Conservation (phyloP, 78 protist genomes). For the Andalucia godoyi region DNA sequence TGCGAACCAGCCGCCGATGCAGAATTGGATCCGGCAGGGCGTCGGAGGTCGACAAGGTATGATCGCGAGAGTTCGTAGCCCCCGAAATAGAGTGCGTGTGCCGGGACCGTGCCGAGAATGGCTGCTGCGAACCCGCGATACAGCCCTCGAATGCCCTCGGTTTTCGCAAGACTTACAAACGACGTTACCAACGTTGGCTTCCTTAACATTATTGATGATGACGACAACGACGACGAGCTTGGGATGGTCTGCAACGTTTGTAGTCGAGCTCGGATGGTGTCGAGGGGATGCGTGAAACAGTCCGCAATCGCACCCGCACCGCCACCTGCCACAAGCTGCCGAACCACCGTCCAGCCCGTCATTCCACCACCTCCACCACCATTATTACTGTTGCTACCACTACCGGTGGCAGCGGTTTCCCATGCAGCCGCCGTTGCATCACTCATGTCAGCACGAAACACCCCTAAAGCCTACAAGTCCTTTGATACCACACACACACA, state of each 20-base stretch:
- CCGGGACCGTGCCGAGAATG: constrained; percentile 40
- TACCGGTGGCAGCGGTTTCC: no score
- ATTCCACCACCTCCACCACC: no score
- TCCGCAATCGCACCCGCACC: constrained; percentile 29
- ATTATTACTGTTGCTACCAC: no score
- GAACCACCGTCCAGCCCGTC: no score
- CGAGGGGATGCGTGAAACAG: constrained; percentile 36
- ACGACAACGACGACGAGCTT: constrained; percentile 28
- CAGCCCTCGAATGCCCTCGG: constrained; percentile 24
- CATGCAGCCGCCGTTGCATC: no score
- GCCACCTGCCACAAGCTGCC: constrained; percentile 38
- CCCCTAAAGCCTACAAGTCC: no score
- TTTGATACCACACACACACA: no score
- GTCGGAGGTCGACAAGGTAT: no score
- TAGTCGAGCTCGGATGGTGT: constrained; percentile 41
- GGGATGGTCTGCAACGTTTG: no score
- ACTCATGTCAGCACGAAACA: no score
- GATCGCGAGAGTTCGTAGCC: constrained; percentile 34
- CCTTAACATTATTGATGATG: constrained; percentile 27
- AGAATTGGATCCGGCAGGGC: no score
- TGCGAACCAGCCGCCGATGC: background rate
- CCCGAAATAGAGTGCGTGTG: constrained; percentile 45
- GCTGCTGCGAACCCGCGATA: constrained; percentile 45
- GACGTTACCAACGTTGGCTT: constrained; percentile 28
- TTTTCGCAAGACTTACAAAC: constrained; percentile 8